phyloP scores from a whole-genome alignment of 805 yeast species.

The Tetrapisispora phaffii region DNA sequence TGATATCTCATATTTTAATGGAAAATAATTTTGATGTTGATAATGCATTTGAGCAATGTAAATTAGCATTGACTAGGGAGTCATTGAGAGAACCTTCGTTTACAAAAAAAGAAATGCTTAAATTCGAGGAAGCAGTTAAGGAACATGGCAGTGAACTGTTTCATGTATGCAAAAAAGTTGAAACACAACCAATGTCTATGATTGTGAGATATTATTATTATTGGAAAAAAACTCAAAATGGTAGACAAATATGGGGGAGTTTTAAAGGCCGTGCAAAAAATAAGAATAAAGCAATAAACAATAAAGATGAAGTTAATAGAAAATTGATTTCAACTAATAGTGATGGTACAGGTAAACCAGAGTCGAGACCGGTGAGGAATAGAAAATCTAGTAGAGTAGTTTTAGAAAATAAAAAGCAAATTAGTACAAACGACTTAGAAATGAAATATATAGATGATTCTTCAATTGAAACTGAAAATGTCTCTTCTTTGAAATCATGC shows the following conservation, averaged over 20 bases:
- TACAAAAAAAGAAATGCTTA: conserved; percentile 46
- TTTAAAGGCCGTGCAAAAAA: conserved; percentile 62
- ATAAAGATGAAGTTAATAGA: neutral
- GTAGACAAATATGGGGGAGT: conserved; percentile 74
- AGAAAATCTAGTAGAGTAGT: conserved; percentile 10
- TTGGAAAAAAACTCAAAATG: conserved; percentile 82
- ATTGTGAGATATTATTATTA: conserved; percentile 79
- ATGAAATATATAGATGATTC: conserved; percentile 36
- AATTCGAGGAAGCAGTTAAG: conserved; percentile 67
- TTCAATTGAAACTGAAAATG: conserved; percentile 52
- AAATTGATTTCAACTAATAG: neutral
- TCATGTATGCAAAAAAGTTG: conserved; percentile 63
- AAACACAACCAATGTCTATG: conserved; percentile 63
- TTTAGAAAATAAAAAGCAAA: conserved; percentile 5
- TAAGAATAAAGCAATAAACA: conserved; percentile 20
- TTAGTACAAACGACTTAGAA: conserved; percentile 9
- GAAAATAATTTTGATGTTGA: conserved; percentile 41
- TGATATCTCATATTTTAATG: conserved; percentile 47
- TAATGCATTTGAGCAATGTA: conserved; percentile 38
- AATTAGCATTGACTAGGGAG: conserved; percentile 42
- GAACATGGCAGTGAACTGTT: conserved; percentile 70
- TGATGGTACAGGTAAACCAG: neutral
- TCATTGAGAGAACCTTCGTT: conserved; percentile 71
- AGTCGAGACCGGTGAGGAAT: neutral
- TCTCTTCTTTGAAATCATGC: conserved; percentile 29